A percentile compares a stretch with the other conserved stretches of the same genome.
Evolutionary conservation across 2,329 filamentous ascomycete species (phyloP).

Genomic region (Verticillium longisporum): DNA sequence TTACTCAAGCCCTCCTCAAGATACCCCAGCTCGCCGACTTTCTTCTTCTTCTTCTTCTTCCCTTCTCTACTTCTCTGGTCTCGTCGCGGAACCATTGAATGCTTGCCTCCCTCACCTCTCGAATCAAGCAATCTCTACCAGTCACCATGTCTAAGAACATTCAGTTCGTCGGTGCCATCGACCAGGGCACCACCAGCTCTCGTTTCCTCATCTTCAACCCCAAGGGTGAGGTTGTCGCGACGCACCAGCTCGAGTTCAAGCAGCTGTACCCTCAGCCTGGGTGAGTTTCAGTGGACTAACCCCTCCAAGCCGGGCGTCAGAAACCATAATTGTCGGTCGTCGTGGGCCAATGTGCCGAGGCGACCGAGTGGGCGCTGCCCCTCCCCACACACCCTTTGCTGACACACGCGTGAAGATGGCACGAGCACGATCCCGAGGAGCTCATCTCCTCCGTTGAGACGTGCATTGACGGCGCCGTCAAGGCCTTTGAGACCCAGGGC

Average conservation of each 20-base stretch:
- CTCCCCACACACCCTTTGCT: not conserved
- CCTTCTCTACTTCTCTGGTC: not conserved
- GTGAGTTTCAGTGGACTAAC: slow-evolving; percentile 33
- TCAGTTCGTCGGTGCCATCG: slow-evolving; percentile 66
- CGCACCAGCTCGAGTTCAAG: slow-evolving; percentile 69
- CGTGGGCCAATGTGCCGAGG: not conserved
- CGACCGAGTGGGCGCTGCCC: not conserved
- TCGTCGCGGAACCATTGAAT: slow-evolving; percentile 9
- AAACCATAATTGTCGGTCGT: not conserved
- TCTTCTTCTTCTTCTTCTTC: not conserved
- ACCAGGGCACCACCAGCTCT: slow-evolving; percentile 73
- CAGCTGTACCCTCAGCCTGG: slow-evolving; percentile 71
- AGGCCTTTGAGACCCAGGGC: slow-evolving; percentile 61
- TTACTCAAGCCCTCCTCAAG: slow-evolving; percentile 2
- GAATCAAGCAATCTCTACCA: not conserved
- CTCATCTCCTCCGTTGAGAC: slow-evolving; percentile 64
- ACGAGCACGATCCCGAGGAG: slow-evolving; percentile 76
- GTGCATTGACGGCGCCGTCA: slow-evolving; percentile 69
- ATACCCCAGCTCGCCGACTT: not conserved
- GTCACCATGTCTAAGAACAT: slow-evolving; percentile 17
- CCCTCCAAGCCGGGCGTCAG: not conserved
- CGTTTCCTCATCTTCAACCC: slow-evolving; percentile 74
- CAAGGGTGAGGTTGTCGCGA: slow-evolving; percentile 60
- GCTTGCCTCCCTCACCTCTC: slow-evolving; percentile 14
- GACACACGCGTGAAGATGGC: slow-evolving; percentile 54